These are phyloP conservation scores for Ceratocystis lukuohia DNA, from an alignment of 2,329 filamentous ascomycete species.

Conservation along the genomic window DNA sequence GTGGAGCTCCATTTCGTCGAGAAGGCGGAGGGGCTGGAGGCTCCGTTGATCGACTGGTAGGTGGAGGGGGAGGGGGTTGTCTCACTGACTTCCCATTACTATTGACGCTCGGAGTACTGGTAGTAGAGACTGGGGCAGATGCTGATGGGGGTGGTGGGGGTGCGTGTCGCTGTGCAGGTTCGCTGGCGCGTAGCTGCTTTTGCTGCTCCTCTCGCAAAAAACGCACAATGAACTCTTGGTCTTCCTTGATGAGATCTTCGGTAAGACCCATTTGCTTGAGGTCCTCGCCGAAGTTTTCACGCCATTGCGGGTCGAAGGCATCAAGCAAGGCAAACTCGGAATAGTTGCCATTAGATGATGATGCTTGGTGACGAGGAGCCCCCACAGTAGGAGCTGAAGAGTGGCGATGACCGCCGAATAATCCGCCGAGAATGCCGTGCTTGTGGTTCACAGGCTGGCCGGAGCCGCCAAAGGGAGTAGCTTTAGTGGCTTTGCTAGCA, in stretches of 20 bases:
- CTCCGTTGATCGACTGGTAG: slow-evolving; percentile 24
- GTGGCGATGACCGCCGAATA: slow-evolving; percentile 49
- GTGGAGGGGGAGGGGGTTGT: slow-evolving; percentile 28
- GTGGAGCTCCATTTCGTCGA: slow-evolving; percentile 35
- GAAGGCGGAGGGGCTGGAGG: slow-evolving; percentile 20
- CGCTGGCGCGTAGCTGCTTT: slow-evolving; percentile 24
- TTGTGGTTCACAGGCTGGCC: slow-evolving; percentile 29
- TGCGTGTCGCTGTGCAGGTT: slow-evolving; percentile 18
- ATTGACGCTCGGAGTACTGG: slow-evolving; percentile 19
- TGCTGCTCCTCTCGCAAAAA: slow-evolving; percentile 47
- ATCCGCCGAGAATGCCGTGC: slow-evolving; percentile 40
- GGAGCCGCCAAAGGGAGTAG: slow-evolving; percentile 57
- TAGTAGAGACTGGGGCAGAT: slow-evolving; percentile 21
- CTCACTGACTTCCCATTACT: slow-evolving; percentile 16
- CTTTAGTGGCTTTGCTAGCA: slow-evolving; percentile 72
- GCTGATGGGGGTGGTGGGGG: slow-evolving; percentile 19
- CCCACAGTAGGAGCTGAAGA: slow-evolving; percentile 45
- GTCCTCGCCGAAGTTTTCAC: slow-evolving; percentile 52
- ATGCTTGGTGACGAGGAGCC: slow-evolving; percentile 33
- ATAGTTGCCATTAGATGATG: slow-evolving; percentile 27
- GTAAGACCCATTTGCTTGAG: slow-evolving; percentile 48
- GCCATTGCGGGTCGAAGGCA: slow-evolving; percentile 51
- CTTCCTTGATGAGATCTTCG: slow-evolving; percentile 53
- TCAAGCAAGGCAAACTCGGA: slow-evolving; percentile 49
- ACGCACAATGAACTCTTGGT: slow-evolving; percentile 55